Evolutionary conservation across 176 grass and related monocot species (phyloP).

Genomic region (Eleusine coracana): DNA sequence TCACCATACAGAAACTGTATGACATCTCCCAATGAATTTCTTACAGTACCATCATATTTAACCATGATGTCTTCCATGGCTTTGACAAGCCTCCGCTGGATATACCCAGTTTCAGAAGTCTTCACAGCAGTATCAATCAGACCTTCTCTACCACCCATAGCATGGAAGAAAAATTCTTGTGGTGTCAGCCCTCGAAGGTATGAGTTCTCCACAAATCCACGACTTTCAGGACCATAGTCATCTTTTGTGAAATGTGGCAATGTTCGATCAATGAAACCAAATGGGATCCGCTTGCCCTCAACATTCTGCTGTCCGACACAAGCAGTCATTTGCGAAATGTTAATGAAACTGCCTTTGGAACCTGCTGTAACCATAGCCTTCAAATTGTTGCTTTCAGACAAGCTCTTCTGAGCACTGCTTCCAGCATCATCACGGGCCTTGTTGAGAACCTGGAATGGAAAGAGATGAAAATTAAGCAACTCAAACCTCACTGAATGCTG

Average conservation of each 20-base stretch:
- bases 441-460: constrained; percentile 74
- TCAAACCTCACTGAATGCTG: background rate
- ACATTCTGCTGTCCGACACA: constrained; percentile 99
- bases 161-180: constrained; percentile 96
- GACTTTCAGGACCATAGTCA: constrained; percentile 90
- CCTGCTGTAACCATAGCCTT: constrained; percentile 99
- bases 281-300: constrained; percentile 99
- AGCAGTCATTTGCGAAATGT: constrained; percentile 99
- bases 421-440: constrained; percentile 99
- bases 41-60: constrained; percentile 95
- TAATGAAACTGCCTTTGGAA: constrained; percentile 96
- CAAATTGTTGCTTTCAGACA: constrained; percentile 98
- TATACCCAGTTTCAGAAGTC: constrained; percentile 94
- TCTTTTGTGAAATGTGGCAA: constrained; percentile 96
- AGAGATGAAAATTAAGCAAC: constrained; percentile 21
- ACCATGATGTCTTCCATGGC: constrained; percentile 99
- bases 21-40: constrained; percentile 95
- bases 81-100: constrained; percentile 90
- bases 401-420: constrained; percentile 93
- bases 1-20: constrained; percentile 99
- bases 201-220: constrained; percentile 98
- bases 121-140: constrained; percentile 92
- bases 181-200: constrained; percentile 95
- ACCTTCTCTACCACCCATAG: constrained; percentile 89
- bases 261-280: constrained; percentile 84